Evolutionary conservation across 2,329 filamentous ascomycete species (phyloP).

Genomic region (Harringtonia lauricola): DNA sequence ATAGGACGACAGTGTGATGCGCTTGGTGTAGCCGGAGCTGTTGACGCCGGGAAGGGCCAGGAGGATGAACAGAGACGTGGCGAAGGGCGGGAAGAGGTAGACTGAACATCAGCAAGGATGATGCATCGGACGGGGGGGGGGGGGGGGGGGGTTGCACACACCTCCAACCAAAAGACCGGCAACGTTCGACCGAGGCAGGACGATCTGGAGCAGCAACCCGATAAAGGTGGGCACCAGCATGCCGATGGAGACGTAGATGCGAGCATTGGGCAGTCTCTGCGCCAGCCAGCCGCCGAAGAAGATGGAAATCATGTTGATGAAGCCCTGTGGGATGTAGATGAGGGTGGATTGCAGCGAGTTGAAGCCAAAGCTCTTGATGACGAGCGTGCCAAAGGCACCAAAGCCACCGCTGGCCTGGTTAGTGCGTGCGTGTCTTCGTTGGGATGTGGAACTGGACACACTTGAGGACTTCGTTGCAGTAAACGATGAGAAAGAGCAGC

Average conservation of each 20-base stretch:
- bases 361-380: slow-evolving; percentile 6
- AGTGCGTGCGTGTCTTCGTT: no score
- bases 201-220: background rate
- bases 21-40: background rate
- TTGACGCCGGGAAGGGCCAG: background rate
- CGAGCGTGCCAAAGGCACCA: slow-evolving; percentile 2
- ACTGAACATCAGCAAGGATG: no score
- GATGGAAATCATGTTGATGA: background rate
- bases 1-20: background rate
- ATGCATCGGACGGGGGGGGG: no score
- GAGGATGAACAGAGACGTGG: no score
- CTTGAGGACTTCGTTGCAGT: slow-evolving; percentile 3
- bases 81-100: no score
- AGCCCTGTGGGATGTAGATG: slow-evolving; percentile 6
- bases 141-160: background rate
- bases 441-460: no score
- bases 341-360: slow-evolving; percentile 1
- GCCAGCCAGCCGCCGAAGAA: background rate
- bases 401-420: slow-evolving; percentile 6
- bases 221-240: background rate
- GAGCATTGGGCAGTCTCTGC: background rate
- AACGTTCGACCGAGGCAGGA: background rate
- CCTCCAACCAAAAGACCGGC: background rate
- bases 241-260: background rate
- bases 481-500: background rate